phyloP scores from a whole-genome alignment of 768 basidiomycete genomes.

The Rubroboletus pulcherrimus region DNA sequence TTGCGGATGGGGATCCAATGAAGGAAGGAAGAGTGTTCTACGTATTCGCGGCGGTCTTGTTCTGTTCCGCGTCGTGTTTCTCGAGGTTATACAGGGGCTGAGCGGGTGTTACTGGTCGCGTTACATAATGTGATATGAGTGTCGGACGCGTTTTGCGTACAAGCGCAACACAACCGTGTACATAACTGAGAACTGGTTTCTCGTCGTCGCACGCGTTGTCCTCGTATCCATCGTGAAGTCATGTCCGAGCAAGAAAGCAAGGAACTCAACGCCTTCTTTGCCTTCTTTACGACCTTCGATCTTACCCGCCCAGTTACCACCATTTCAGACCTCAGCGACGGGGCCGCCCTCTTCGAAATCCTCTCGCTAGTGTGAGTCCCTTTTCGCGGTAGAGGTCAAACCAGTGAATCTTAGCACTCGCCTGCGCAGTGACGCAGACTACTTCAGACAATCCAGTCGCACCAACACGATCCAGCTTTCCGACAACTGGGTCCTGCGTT shows the following conservation, averaged over 20 bases:
- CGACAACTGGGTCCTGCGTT: constrained; percentile 89
- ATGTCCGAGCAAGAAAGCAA: constrained; percentile 45
- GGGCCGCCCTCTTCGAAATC: constrained; percentile 70
- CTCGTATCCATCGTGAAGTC: neutral
- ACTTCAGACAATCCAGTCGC: constrained; percentile 65
- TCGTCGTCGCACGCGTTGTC: constrained; percentile 6
- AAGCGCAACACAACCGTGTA: neutral
- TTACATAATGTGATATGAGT: constrained; percentile 24
- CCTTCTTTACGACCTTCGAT: constrained; percentile 73
- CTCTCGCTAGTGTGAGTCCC: constrained; percentile 67
- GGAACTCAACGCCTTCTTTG: constrained; percentile 78
- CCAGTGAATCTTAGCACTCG: constrained; percentile 7
- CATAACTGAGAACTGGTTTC: constrained; percentile 2
- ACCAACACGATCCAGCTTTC: constrained; percentile 56
- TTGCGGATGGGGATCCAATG: constrained; percentile 53
- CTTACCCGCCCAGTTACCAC: constrained; percentile 61
- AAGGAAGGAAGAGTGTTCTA: constrained; percentile 91
- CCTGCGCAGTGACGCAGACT: constrained; percentile 62
- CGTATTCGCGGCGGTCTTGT: constrained; percentile 64
- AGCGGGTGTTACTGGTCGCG: neutral
- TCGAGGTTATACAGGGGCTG: constrained; percentile 26
- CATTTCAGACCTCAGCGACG: constrained; percentile 75
- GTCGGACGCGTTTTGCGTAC: neutral
- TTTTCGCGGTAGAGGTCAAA: neutral
- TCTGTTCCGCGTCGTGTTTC: constrained; percentile 23